A percentile compares a stretch with the other conserved stretches of the same genome.
phyloP scores from a whole-genome alignment of 2,329 filamentous ascomycete genomes.

The Penicillium glabrum region DNA sequence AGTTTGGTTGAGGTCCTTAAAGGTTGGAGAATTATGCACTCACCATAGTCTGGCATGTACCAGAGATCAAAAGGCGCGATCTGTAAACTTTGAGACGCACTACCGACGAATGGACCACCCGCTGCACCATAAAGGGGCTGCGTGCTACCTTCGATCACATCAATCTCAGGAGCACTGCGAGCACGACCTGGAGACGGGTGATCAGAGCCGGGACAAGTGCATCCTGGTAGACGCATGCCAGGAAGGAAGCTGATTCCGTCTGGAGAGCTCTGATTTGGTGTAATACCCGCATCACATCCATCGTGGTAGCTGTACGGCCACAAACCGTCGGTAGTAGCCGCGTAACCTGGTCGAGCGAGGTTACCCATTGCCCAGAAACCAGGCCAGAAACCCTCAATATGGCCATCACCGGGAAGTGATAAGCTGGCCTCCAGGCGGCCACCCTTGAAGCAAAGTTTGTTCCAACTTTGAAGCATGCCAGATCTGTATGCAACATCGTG shows the following conservation, averaged over 20 bases:
- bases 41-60: slow-evolving; percentile 63
- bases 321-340: slow-evolving; percentile 68
- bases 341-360: slow-evolving; percentile 67
- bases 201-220: slow-evolving; percentile 63
- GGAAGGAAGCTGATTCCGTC: slow-evolving; percentile 68
- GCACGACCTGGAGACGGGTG: slow-evolving; percentile 66
- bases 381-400: slow-evolving; percentile 70
- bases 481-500: slow-evolving; percentile 67
- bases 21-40: slow-evolving; percentile 3
- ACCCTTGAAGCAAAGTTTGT: slow-evolving; percentile 71
- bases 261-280: slow-evolving; percentile 67
- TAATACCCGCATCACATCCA: slow-evolving; percentile 68
- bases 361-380: slow-evolving; percentile 78
- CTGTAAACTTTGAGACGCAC: slow-evolving; percentile 66
- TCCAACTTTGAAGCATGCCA: slow-evolving; percentile 75
- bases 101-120: slow-evolving; percentile 53
- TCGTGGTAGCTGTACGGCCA: slow-evolving; percentile 75
- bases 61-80: slow-evolving; percentile 69
- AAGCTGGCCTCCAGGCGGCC: slow-evolving; percentile 69
- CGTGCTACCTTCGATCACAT: slow-evolving; percentile 69
- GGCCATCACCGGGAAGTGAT: slow-evolving; percentile 66
- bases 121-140: slow-evolving; percentile 47
- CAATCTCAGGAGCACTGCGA: slow-evolving; percentile 69
- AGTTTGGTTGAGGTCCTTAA: background rate
- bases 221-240: slow-evolving; percentile 69